Evolutionary conservation across 2,329 filamentous ascomycete genomes (phyloP).

Genomic region (Lasiodiplodia hormozganensis): DNA sequence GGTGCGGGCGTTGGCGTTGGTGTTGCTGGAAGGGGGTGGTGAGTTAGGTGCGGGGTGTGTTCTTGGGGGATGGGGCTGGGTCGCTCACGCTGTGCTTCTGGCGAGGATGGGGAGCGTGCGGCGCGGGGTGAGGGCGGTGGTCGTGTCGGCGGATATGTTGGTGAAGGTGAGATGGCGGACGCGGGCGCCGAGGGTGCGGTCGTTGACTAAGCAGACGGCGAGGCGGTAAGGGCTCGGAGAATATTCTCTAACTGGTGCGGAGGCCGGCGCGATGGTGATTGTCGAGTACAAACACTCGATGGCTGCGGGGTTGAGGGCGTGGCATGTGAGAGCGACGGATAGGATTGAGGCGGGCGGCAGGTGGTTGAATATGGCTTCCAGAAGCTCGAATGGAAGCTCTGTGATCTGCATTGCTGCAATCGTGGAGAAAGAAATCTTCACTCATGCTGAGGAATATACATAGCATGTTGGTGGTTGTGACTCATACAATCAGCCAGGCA

Average conservation of each 20-base stretch:
- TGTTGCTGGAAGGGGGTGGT: background rate
- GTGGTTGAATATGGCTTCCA: background rate
- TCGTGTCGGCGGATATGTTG: background rate
- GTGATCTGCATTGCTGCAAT: background rate
- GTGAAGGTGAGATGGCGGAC: slow-evolving; percentile 5
- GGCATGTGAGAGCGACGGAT: background rate
- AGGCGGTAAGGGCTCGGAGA: background rate
- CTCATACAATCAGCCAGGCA: no score
- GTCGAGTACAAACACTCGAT: background rate
- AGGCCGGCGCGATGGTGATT: background rate
- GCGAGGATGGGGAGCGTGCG: background rate
- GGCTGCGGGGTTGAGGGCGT: background rate
- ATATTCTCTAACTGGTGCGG: background rate
- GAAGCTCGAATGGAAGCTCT: background rate
- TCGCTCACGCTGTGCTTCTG: background rate
- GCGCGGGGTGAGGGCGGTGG: background rate
- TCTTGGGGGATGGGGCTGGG: background rate
- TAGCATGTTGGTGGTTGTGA: no score
- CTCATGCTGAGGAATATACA: no score
- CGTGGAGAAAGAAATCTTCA: no score
- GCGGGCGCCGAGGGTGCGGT: slow-evolving; percentile 3
- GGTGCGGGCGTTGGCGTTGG: background rate
- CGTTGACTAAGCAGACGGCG: background rate
- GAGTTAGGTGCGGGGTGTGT: background rate
- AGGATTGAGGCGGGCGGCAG: background rate